Evolutionary conservation across 2,329 filamentous ascomycete genomes (phyloP).

Genomic region (Huntiella moniliformis): DNA sequence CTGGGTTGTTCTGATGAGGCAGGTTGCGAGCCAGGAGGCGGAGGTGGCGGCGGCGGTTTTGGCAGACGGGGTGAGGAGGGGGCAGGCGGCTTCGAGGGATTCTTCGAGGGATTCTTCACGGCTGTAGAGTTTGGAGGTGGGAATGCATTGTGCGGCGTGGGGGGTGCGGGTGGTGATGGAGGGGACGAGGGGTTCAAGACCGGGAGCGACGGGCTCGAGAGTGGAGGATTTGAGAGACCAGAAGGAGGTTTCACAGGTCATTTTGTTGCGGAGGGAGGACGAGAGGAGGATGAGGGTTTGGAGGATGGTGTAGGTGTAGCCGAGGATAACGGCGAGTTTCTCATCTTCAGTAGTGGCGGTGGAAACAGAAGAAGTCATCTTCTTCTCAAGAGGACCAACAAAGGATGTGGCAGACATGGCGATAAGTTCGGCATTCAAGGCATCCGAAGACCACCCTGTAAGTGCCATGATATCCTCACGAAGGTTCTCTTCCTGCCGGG

Average conservation of each 20-base stretch:
- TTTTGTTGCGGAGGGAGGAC: constrained; percentile 3
- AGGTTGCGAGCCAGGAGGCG: constrained; percentile 4
- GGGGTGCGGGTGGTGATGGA: not conserved
- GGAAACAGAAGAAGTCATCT: not conserved
- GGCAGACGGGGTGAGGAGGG: no score
- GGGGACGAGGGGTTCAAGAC: not conserved
- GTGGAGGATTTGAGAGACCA: constrained; percentile 3
- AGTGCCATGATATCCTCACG: constrained; percentile 7
- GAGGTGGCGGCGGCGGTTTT: not conserved
- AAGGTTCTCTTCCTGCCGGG: constrained; percentile 4
- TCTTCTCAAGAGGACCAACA: not conserved
- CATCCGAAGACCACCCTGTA: constrained; percentile 3
- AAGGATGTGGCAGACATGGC: constrained; percentile 1
- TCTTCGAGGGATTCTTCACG: constrained; percentile 1
- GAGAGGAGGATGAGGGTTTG: constrained; percentile 1
- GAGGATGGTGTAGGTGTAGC: constrained; percentile 7
- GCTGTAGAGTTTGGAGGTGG: not conserved
- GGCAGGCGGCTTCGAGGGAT: no score
- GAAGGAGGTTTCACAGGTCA: constrained; percentile 6
- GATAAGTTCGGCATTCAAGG: not conserved
- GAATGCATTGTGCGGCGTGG: not conserved
- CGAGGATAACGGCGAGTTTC: constrained; percentile 1
- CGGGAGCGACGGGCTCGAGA: constrained; percentile 1
- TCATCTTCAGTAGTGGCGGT: not conserved
- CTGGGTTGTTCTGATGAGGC: constrained; percentile 3